Conservation (phyloP, 2,329 filamentous ascomycete species). For the Penicillium sp. region DNA sequence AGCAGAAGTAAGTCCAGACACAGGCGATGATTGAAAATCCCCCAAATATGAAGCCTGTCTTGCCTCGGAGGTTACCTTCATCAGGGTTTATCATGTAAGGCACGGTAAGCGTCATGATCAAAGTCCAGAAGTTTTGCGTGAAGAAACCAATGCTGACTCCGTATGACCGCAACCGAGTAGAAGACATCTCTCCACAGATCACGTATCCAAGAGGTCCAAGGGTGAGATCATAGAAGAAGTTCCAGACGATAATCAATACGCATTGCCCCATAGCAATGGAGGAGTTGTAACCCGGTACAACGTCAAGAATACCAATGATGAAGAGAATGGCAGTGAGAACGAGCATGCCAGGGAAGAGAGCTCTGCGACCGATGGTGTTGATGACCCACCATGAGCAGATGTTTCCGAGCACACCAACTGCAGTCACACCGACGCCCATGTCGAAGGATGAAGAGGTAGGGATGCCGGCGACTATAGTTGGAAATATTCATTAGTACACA, state of each 20-base stretch:
- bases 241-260: conserved; percentile 9
- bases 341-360: conserved; percentile 34
- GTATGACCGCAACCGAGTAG: conserved; percentile 6
- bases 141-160: conserved; percentile 8
- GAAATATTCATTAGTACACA: not conserved
- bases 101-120: conserved; percentile 5
- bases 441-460: conserved; percentile 11
- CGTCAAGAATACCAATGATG: conserved; percentile 20
- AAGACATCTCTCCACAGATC: conserved; percentile 12
- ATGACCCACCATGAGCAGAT: conserved; percentile 37
- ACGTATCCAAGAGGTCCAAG: conserved; percentile 12
- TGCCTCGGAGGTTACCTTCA: conserved; percentile 28
- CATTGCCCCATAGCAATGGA: conserved; percentile 7
- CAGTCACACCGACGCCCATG: conserved; percentile 24
- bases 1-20: conserved; percentile 23
- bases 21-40: conserved; percentile 15
- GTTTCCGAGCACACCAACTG: conserved; percentile 38
- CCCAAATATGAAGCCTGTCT: conserved; percentile 33
- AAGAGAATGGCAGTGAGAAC: conserved; percentile 34
- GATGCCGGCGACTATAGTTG: conserved; percentile 3
- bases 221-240: conserved; percentile 11
- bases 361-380: conserved; percentile 35
- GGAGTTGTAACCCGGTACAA: conserved; percentile 4
- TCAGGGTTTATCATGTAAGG: conserved; percentile 19
- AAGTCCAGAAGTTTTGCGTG: conserved; percentile 4